phyloP scores from a whole-genome alignment of 139 green algal genomes.

The Closterium sp. region DNA sequence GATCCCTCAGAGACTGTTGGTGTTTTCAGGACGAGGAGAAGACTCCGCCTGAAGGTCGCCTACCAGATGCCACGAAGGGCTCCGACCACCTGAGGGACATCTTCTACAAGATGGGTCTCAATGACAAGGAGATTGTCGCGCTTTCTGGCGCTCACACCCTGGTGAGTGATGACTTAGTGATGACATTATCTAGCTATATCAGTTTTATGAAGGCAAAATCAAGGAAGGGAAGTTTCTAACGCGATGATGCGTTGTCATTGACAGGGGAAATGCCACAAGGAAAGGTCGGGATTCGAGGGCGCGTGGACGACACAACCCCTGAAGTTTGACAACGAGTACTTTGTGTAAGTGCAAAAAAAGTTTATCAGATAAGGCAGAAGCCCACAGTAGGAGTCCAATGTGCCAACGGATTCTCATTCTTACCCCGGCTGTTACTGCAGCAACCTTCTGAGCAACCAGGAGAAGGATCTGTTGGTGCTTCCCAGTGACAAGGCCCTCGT shows the following conservation, averaged over 20 bases:
- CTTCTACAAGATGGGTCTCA: constrained; percentile 57
- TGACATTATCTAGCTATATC: not conserved
- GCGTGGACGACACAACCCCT: constrained; percentile 58
- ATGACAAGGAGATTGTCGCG: constrained; percentile 58
- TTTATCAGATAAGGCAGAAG: not conserved
- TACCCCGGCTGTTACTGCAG: not conserved
- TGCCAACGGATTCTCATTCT: not conserved
- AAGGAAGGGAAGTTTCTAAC: too few relatives aligned
- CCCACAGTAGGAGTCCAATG: not conserved
- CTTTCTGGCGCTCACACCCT: constrained; percentile 55
- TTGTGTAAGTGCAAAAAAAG: constrained; percentile 30
- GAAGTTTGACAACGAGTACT: constrained; percentile 63
- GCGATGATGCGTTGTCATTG: not conserved
- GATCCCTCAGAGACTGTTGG: not conserved
- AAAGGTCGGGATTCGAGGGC: constrained; percentile 55
- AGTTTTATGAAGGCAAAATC: not conserved
- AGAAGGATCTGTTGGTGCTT: constrained; percentile 55
- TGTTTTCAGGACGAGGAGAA: not conserved
- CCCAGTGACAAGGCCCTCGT: constrained; percentile 55
- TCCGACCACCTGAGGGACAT: constrained; percentile 56
- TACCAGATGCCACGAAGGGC: constrained; percentile 42
- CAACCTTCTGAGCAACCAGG: constrained; percentile 35
- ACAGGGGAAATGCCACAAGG: constrained; percentile 45
- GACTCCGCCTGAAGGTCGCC: constrained; percentile 30
- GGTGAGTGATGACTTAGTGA: not conserved